Conservation (phyloP, 75 land plant species). For the Sequoiadendron giganteum region DNA sequence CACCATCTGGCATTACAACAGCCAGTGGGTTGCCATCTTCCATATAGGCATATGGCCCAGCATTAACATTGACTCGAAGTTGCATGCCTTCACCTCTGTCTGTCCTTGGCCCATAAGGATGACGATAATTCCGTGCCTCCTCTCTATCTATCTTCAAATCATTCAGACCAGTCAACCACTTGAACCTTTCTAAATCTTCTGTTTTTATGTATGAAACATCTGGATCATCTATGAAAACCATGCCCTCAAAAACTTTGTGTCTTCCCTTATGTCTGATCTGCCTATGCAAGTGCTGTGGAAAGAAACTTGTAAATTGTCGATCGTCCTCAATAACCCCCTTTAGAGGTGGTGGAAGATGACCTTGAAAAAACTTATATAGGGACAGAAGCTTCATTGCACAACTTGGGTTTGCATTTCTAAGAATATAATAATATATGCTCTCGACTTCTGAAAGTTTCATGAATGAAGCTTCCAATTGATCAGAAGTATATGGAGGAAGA, state of each 20-base stretch:
- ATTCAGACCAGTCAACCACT: slow-evolving; percentile 45
- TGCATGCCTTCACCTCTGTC: not conserved
- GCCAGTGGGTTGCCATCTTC: slow-evolving; percentile 4
- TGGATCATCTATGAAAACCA: slow-evolving; percentile 58
- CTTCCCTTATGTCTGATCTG: slow-evolving; percentile 34
- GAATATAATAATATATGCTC: slow-evolving; percentile 45
- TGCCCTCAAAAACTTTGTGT: slow-evolving; percentile 48
- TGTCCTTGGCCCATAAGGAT: slow-evolving; percentile 11
- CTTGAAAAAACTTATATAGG: slow-evolving; percentile 53
- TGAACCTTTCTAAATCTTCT: slow-evolving; percentile 58
- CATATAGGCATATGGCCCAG: not conserved
- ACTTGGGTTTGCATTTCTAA: slow-evolving; percentile 52
- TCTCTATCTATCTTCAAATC: slow-evolving; percentile 41
- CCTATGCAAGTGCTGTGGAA: slow-evolving; percentile 55
- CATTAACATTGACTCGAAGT: slow-evolving; percentile 1
- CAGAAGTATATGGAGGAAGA: slow-evolving; percentile 58
- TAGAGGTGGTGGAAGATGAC: slow-evolving; percentile 40
- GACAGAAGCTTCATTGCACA: slow-evolving; percentile 43
- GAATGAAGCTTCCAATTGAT: slow-evolving; percentile 51
- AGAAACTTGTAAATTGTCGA: slow-evolving; percentile 57
- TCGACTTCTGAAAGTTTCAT: slow-evolving; percentile 51
- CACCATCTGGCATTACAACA: slow-evolving; percentile 1
- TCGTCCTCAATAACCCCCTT: slow-evolving; percentile 26
- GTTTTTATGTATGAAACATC: slow-evolving; percentile 35
- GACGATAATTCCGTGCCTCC: slow-evolving; percentile 31